Evolutionary conservation across 176 grass and related monocot species (phyloP), one percentile per base, ranked within the genome.

Genomic region (Carex kokanica): DNA sequence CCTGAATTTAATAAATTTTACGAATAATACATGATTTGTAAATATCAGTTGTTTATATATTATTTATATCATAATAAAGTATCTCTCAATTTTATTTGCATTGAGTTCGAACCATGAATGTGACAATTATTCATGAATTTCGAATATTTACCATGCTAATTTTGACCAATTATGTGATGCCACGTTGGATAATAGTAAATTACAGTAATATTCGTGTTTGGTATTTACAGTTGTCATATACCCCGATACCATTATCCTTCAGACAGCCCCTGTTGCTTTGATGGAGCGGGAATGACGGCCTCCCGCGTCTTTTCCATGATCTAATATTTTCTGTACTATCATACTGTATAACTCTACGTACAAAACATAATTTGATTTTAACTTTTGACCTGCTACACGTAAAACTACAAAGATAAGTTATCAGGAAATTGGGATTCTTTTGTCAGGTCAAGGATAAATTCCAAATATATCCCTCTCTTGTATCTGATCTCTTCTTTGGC

Each of bases 281-380:
- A 87, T 82, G 65, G 36, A 80, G 85, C 78, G 78, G 85, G 78
- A 87, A 81, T 75, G 78, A 60, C 78, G 72, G 49, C 78, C 63
- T 73, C 85, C 65, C 64, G 78, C 78, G 36, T 62, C 17, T 80
- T 80, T 80, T 61, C 78, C 29, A 2, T 13, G 0, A 21, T 21
- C 25, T 4, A 14, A 45, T 36, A 63, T 45, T 9, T 27, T 24
- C 60, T 15, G 8, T 81, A 41, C 12, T 12, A 41, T 4, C 36
- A 61, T 6, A 81, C 34, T 51, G 0, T 64, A 5, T 10, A 23
- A 14, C 0, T 40, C 2, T 65, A 64, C 4, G n/a, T 14, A 56
- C 18, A 20, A 14, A 6, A 2, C 1, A 15, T 16, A 0, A 18
- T 80, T 7, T 58, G 18, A 14, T 12, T 2, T 49, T 56, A n/a